Percentiles rank a stretch among this genome's conserved stretches.
These are phyloP conservation scores for Fusarium camptoceras DNA, from an alignment of 2,329 filamentous ascomycete genomes.

Conservation along the genomic window DNA sequence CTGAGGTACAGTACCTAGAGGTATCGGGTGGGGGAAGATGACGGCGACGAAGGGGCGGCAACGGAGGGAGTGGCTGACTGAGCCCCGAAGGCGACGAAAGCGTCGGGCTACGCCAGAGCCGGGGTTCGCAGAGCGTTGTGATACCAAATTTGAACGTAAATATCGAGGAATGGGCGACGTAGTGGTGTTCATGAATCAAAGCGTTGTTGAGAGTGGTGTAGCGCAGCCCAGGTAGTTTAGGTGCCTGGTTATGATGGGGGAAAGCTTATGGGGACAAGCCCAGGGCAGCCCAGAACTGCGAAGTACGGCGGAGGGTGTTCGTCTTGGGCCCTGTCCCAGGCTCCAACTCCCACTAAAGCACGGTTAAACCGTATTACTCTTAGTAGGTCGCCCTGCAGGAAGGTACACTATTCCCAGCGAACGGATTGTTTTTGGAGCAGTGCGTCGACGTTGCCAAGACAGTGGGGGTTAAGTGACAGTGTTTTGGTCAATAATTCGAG, in stretches of 20 bases:
- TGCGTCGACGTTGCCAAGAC: slow-evolving; percentile 39
- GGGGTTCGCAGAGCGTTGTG: slow-evolving; percentile 19
- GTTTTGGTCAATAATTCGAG: slow-evolving; percentile 2
- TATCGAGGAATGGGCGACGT: slow-evolving; percentile 37
- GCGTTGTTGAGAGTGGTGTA: slow-evolving; percentile 24
- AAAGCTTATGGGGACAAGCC: slow-evolving; percentile 25
- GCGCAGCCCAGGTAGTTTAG: slow-evolving; percentile 2
- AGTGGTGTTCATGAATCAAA: slow-evolving; percentile 43
- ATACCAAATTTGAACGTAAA: slow-evolving; percentile 33
- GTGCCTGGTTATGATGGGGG: slow-evolving; percentile 15
- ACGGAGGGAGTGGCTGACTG: slow-evolving; percentile 37
- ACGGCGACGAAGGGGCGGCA: slow-evolving; percentile 36
- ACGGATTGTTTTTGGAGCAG: slow-evolving; percentile 19
- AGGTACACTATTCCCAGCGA: slow-evolving; percentile 7
- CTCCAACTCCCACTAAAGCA: slow-evolving; percentile 30
- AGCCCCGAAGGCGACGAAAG: slow-evolving; percentile 40
- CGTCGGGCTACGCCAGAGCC: slow-evolving; percentile 40
- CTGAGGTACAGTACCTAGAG: slow-evolving; percentile 27
- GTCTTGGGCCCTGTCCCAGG: slow-evolving; percentile 23
- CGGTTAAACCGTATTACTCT: slow-evolving; percentile 12
- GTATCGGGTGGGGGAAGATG: slow-evolving; percentile 40
- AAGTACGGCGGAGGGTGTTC: slow-evolving; percentile 19
- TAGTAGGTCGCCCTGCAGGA: background rate
- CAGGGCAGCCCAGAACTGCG: slow-evolving; percentile 12
- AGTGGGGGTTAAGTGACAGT: slow-evolving; percentile 31